phyloP scores from a whole-genome alignment of 2,329 filamentous ascomycete species.

The Colletotrichum echinochloae region DNA sequence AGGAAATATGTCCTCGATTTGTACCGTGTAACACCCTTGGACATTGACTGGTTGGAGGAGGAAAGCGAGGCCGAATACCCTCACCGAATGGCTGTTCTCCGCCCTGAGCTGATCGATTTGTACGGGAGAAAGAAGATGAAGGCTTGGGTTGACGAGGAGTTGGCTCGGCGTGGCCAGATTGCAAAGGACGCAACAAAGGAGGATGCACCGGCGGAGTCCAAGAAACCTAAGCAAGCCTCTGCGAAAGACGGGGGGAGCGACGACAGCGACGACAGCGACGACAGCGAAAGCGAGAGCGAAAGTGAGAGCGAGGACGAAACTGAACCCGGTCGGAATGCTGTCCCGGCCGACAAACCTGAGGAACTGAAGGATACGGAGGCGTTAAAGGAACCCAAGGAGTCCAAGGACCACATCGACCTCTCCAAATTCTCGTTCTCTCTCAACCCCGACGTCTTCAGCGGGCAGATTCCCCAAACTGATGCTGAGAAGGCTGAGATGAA shows the following conservation, averaged over 20 bases:
- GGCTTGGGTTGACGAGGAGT: conserved; percentile 85
- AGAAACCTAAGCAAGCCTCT: conserved; percentile 42
- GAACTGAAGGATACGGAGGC: conserved; percentile 51
- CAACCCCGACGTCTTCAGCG: conserved; percentile 96
- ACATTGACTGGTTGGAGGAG: conserved; percentile 91
- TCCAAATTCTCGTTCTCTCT: conserved; percentile 88
- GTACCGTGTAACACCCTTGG: conserved; percentile 92
- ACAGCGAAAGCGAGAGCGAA: conserved; percentile 48
- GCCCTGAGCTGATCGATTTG: conserved; percentile 88
- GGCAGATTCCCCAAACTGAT: conserved; percentile 88
- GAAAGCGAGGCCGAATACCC: conserved; percentile 76
- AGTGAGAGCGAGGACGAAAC: conserved; percentile 53
- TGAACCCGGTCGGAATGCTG: conserved; percentile 46
- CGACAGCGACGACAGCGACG: conserved; percentile 44
- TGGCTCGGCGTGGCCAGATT: conserved; percentile 70
- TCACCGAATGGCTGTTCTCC: conserved; percentile 94
- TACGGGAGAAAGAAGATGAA: conserved; percentile 89
- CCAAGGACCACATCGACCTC: conserved; percentile 81
- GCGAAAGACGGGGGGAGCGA: conserved; percentile 45
- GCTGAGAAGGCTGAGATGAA: conserved; percentile 88
- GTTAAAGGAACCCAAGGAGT: conserved; percentile 23
- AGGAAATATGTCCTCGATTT: conserved; percentile 97
- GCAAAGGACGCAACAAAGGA: conserved; percentile 51
- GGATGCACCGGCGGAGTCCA: conserved; percentile 46
- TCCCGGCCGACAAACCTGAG: conserved; percentile 42